Evolutionary conservation across 2,329 filamentous ascomycete genomes (phyloP).

Genomic region (Nigrograna mackinnonii): DNA sequence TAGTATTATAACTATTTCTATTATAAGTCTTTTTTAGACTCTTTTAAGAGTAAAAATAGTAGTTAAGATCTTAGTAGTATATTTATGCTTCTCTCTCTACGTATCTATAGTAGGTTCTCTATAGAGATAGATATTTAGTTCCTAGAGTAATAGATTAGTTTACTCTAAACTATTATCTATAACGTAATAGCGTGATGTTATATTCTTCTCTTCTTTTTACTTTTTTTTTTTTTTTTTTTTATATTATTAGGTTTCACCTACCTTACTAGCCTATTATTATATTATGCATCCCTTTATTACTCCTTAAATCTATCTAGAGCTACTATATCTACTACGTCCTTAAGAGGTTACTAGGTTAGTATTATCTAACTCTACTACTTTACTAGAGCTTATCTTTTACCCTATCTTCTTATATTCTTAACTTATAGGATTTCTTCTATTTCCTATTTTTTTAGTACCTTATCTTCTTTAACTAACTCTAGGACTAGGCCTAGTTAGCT

Average conservation of each 20-base stretch:
- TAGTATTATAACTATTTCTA: too few species aligned
- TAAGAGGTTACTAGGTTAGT: not conserved
- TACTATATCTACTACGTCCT: conserved; percentile 6
- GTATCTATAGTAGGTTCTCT: too few species aligned
- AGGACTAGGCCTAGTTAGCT: conserved; percentile 4
- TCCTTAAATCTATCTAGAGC: conserved; percentile 4
- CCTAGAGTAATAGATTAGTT: too few species aligned
- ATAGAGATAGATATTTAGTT: too few species aligned
- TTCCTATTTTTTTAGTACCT: not conserved
- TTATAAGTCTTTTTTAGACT: too few species aligned
- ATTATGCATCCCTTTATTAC: conserved; percentile 4
- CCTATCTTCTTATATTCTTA: conserved; percentile 4
- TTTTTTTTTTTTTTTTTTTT: conserved; percentile 1
- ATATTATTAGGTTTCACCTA: too few species aligned
- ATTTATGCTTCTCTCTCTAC: too few species aligned
- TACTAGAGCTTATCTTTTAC: conserved; percentile 8
- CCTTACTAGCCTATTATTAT: conserved; percentile 4
- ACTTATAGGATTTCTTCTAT: conserved; percentile 4
- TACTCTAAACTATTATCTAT: too few species aligned
- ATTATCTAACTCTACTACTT: conserved; percentile 6
- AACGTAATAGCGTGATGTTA: too few species aligned
- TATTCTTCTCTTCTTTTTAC: too few species aligned
- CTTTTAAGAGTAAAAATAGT: too few species aligned
- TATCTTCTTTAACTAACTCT: not conserved
- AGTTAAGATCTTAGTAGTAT: too few species aligned